Evolutionary conservation across 495 filamentous ascomycete species (phyloP), one percentile per base, ranked within the genome.

Genomic region (Aspergillus hancockii): DNA sequence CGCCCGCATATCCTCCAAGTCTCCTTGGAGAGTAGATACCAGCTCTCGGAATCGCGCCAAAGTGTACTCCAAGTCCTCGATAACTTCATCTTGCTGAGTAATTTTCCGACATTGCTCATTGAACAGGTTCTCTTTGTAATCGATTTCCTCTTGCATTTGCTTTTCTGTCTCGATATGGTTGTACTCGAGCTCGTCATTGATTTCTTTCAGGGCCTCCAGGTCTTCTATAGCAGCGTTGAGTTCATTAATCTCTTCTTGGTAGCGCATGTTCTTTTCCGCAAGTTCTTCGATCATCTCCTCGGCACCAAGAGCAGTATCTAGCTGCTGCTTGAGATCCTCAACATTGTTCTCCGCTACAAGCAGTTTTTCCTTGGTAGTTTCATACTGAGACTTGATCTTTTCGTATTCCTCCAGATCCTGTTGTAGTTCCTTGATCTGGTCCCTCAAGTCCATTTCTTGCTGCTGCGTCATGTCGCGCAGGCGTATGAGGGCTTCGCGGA

Each of bases 261-360:
- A 86, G 54, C 78, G 81, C 75, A 92, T 82, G 60, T 94, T 97
- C 62, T 89, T 85, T 53, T 93, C 91, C 3, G 90, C 90, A 4
- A 98, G 81, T 61, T 93, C 87, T 72, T 97, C 95, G 43, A 97
- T 92, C 84, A 97, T 90, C 54, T 94, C 86, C 69, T 97, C 95
- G 16, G 90, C 90, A 10, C 89, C 88, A 4, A 92, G 77, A 9
- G 93, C 91, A 43, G 88, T 88, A 65, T 98, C 92, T 4, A 98
- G 83, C 72, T 97, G 95, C 67, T 96, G 89, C 38, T 90, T 83
- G 31, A 98, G 81, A 63, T 98, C 91, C 62, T 94, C 90, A 21
- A 95, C 83, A 50, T 83, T 85, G n/a, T 85, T 79, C 63, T 97
- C 90, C 1, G 85, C 83, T 18, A 88, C 80, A 1, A 86, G 69